phyloP scores from a whole-genome alignment of 2,329 filamentous ascomycete species.

The Esteya vermicola region DNA sequence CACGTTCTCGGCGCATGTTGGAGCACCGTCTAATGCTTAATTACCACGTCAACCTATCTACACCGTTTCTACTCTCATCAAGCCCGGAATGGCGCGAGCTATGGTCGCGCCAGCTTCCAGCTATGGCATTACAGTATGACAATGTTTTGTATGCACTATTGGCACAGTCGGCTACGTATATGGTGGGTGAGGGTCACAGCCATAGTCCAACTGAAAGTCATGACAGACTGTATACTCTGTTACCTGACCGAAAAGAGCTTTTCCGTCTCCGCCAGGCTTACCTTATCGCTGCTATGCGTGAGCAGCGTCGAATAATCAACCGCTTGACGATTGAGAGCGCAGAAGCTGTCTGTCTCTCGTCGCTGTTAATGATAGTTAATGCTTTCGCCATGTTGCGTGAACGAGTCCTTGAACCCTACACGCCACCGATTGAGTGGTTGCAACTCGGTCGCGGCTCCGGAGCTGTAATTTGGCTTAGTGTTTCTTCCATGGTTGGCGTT shows the following conservation, averaged over 20 bases:
- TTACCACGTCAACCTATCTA: conserved; percentile 9
- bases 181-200: conserved; percentile 8
- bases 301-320: conserved; percentile 13
- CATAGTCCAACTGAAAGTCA: neutral
- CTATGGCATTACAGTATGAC: conserved; percentile 12
- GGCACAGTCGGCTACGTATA: conserved; percentile 12
- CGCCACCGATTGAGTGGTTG: conserved; percentile 13
- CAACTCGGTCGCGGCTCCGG: conserved; percentile 12
- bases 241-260: conserved; percentile 10
- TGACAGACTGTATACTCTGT: no score
- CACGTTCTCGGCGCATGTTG: conserved; percentile 12
- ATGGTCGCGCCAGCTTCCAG: conserved; percentile 11
- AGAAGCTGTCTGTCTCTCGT: conserved; percentile 13
- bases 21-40: conserved; percentile 16
- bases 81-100: conserved; percentile 10
- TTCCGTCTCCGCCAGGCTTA: conserved; percentile 14
- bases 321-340: conserved; percentile 12
- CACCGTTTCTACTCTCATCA: conserved; percentile 9
- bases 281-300: conserved; percentile 13
- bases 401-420: conserved; percentile 12
- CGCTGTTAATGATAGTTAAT: conserved; percentile 13
- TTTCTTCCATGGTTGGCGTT: conserved; percentile 10
- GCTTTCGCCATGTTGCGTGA: conserved; percentile 15
- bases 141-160: conserved; percentile 13
- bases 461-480: conserved; percentile 14